Evolutionary conservation across 129 eudicot species (phyloP).

Genomic region (Artemisia tridentata): DNA sequence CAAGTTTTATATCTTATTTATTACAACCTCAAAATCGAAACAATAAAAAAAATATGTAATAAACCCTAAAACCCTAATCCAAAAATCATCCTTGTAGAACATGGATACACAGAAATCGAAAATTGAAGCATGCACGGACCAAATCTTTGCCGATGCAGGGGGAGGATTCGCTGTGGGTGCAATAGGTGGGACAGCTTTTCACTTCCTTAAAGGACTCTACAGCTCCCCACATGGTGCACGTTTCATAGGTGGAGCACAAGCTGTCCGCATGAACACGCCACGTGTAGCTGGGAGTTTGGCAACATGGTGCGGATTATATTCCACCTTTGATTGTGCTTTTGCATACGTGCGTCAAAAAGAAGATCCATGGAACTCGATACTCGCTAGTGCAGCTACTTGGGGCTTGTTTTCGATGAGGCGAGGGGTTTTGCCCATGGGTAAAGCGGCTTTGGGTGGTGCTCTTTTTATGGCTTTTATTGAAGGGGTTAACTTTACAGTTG

Average conservation of each 20-base stretch:
- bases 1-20: no score
- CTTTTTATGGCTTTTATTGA: slow-evolving; percentile 65
- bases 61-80: slow-evolving; percentile 2
- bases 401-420: slow-evolving; percentile 68
- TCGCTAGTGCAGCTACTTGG: slow-evolving; percentile 78
- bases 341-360: slow-evolving; percentile 66
- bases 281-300: slow-evolving; percentile 69
- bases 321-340: slow-evolving; percentile 64
- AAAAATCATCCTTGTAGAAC: neutral
- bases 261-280: slow-evolving; percentile 69
- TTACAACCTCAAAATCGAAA: neutral
- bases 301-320: slow-evolving; percentile 70
- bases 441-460: slow-evolving; percentile 59
- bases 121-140: slow-evolving; percentile 53
- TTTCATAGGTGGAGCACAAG: slow-evolving; percentile 54
- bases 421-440: slow-evolving; percentile 47
- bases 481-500: slow-evolving; percentile 71
- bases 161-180: slow-evolving; percentile 66
- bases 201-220: slow-evolving; percentile 51
- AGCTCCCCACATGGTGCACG: slow-evolving; percentile 60
- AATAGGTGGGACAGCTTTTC: slow-evolving; percentile 65
- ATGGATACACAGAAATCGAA: slow-evolving; percentile 46
- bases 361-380: slow-evolving; percentile 74
- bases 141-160: slow-evolving; percentile 51
- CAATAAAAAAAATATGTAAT: no score